Percentiles rank a stretch among this genome's conserved stretches.
Conservation (phyloP, 805 yeast species). For the Hanseniaspora taiwanica region DNA sequence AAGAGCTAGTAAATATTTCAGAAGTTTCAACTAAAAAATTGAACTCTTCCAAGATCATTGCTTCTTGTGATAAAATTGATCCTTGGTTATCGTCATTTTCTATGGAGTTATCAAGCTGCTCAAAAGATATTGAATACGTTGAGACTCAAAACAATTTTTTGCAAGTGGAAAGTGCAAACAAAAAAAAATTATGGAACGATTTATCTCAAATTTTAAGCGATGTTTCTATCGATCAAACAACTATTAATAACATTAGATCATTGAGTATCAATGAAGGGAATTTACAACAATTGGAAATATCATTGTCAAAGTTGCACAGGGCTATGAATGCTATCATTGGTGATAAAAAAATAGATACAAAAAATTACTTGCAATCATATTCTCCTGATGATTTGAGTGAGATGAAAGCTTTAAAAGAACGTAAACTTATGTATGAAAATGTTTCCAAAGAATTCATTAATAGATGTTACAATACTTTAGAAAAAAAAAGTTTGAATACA, state of each 20-base stretch:
- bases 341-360: conserved; percentile 21
- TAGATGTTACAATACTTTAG: conserved; percentile 32
- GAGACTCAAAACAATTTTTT: conserved; percentile 70
- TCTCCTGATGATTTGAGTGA: conserved; percentile 34
- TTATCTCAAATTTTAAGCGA: conserved; percentile 54
- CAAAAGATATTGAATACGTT: conserved; percentile 54
- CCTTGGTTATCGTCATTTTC: conserved; percentile 42
- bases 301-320: conserved; percentile 40
- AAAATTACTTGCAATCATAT: not conserved
- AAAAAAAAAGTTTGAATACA: conserved; percentile 27
- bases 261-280: conserved; percentile 37
- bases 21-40: conserved; percentile 21
- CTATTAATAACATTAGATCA: conserved; percentile 33
- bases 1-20: conserved; percentile 17
- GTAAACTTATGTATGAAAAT: conserved; percentile 43
- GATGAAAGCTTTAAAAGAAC: conserved; percentile 63
- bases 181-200: conserved; percentile 59
- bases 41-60: conserved; percentile 31
- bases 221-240: conserved; percentile 49
- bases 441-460: conserved; percentile 38
- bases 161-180: conserved; percentile 73
- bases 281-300: conserved; percentile 38
- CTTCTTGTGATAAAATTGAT: conserved; percentile 42
- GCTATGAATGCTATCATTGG: conserved; percentile 57
- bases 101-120: conserved; percentile 49